A percentile compares a stretch with the other conserved stretches of the same genome.
Evolutionary conservation across 2,329 filamentous ascomycete genomes (phyloP).

Genomic region (Aquanectria penicillioides): DNA sequence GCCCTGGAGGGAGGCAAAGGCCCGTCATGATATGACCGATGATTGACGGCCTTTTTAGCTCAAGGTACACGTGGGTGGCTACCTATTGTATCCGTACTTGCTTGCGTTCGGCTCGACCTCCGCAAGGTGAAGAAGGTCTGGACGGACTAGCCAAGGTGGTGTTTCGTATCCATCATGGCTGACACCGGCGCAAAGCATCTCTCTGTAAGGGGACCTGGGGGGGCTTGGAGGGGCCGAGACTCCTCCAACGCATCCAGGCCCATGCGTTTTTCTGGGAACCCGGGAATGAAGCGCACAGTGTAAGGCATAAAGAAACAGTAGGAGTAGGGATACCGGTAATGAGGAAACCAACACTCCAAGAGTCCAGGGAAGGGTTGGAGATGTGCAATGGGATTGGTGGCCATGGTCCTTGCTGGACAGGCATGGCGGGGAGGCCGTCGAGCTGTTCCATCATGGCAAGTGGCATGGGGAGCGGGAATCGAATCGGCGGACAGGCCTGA

Average conservation of each 20-base stretch:
- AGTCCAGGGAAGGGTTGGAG: not conserved
- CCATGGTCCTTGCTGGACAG: not conserved
- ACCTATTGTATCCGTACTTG: not conserved
- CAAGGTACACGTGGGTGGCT: not conserved
- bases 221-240: not conserved
- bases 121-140: not conserved
- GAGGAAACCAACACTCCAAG: too few relatives aligned
- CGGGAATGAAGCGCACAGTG: conserved; percentile 4
- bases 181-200: not conserved
- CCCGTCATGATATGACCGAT: not conserved
- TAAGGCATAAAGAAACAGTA: conserved; percentile 4
- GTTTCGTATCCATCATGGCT: conserved; percentile 9
- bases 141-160: not conserved
- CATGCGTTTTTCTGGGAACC: not conserved
- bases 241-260: not conserved
- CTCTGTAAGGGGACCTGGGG: not conserved
- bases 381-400: conserved; percentile 1
- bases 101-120: not conserved
- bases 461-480: conserved; percentile 6
- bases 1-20: not conserved
- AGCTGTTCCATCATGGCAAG: not conserved
- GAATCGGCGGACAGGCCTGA: conserved; percentile 11
- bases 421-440: conserved; percentile 6
- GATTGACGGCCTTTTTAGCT: conserved; percentile 5
- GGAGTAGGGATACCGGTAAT: too few relatives aligned